Evolutionary conservation across 306 rosid genomes (phyloP).

Genomic region (Lotus japonicus): DNA sequence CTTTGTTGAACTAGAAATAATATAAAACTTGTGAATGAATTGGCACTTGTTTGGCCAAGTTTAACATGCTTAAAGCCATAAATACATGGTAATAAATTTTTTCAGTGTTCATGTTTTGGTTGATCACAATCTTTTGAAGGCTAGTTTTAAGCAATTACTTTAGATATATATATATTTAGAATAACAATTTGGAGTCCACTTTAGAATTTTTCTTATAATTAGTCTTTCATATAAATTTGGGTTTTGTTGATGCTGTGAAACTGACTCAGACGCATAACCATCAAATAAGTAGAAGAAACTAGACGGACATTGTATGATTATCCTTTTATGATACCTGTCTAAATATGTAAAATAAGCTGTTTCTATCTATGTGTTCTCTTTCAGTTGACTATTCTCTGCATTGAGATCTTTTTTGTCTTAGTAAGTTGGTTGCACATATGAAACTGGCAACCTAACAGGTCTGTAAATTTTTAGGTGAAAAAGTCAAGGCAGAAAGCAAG

Average conservation of each 20-base stretch:
- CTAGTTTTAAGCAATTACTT: neutral
- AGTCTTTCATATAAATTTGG: neutral
- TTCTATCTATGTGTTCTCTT: neutral
- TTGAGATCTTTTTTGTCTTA: neutral
- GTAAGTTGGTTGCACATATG: constrained; percentile 9
- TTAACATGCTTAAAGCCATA: neutral
- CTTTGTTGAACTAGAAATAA: neutral
- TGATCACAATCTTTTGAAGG: neutral
- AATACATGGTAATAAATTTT: neutral
- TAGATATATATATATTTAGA: neutral
- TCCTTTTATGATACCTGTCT: neutral
- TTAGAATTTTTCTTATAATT: neutral
- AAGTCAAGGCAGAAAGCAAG: constrained; percentile 8
- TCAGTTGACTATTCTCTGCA: neutral
- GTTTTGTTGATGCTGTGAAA: neutral
- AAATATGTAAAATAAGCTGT: neutral
- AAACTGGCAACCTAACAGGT: constrained; percentile 8
- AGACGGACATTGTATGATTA: neutral
- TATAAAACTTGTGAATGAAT: neutral
- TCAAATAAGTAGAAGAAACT: constrained; percentile 5
- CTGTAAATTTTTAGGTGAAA: constrained; percentile 21
- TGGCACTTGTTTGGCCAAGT: neutral
- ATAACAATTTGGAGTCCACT: neutral
- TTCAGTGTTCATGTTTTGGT: constrained; percentile 4
- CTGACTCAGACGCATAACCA: neutral